Evolutionary conservation across 176 grass and related monocot genomes (phyloP).

Genomic region (Musa troglodytarum): DNA sequence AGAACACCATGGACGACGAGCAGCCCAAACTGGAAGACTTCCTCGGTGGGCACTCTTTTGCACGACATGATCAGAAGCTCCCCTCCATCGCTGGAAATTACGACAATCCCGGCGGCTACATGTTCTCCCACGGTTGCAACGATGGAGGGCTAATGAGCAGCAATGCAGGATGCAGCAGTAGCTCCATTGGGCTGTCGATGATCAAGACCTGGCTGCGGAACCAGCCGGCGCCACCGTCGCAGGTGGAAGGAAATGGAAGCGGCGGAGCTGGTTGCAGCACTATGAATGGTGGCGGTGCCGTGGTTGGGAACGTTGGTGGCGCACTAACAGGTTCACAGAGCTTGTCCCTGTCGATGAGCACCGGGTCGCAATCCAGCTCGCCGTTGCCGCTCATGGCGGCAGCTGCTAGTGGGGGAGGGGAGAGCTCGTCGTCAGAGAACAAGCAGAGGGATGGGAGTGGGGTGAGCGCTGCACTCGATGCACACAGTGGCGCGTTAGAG

Average conservation of each 20-base stretch:
- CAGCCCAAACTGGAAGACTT: constrained; percentile 59
- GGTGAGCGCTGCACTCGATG: constrained; percentile 4
- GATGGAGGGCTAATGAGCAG: constrained; percentile 13
- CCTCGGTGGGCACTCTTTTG: constrained; percentile 28
- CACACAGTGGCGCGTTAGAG: constrained; percentile 34
- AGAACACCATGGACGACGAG: constrained; percentile 19
- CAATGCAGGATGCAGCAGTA: constrained; percentile 2
- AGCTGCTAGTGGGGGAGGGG: constrained; percentile 6
- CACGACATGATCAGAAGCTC: constrained; percentile 1
- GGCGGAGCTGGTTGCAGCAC: not conserved
- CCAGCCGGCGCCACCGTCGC: constrained; percentile 22
- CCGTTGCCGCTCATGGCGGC: constrained; percentile 12
- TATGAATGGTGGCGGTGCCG: not conserved
- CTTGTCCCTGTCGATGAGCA: constrained; percentile 49
- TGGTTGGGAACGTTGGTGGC: constrained; percentile 8
- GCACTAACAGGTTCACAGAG: constrained; percentile 22
- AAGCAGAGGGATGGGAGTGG: constrained; percentile 14
- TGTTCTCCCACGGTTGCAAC: constrained; percentile 1
- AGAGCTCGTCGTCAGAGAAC: constrained; percentile 19
- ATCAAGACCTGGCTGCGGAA: constrained; percentile 72
- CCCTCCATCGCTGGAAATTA: not conserved
- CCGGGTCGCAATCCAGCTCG: constrained; percentile 19
- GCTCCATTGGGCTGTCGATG: constrained; percentile 59
- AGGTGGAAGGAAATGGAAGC: not conserved
- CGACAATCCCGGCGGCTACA: not conserved